A percentile compares a stretch with the other conserved stretches of the same genome.
phyloP scores from a whole-genome alignment of 352 stramenopile genomes.

The Pythium brachiatum region DNA sequence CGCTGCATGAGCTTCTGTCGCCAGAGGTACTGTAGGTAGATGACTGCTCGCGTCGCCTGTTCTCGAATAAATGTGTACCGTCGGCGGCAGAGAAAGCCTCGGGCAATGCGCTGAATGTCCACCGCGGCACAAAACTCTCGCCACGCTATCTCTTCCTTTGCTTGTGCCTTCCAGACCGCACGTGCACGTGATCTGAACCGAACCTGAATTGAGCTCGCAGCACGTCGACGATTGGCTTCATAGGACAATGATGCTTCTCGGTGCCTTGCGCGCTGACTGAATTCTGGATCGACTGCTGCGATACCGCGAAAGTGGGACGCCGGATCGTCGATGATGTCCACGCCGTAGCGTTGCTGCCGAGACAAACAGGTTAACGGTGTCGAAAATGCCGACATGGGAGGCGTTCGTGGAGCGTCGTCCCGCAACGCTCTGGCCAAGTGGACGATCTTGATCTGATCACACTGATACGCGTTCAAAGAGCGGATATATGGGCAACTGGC shows the following conservation, averaged over 20 bases:
- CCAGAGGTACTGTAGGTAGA: slow-evolving; percentile 65
- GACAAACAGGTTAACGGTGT: not conserved
- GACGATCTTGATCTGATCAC: slow-evolving; percentile 26
- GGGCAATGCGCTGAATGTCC: slow-evolving; percentile 58
- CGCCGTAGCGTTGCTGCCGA: slow-evolving; percentile 30
- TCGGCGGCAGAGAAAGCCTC: slow-evolving; percentile 40
- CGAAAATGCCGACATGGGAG: not conserved
- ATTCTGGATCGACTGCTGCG: slow-evolving; percentile 34
- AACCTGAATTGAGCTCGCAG: slow-evolving; percentile 40
- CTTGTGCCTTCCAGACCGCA: slow-evolving; percentile 23
- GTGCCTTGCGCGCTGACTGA: slow-evolving; percentile 32
- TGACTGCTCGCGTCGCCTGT: slow-evolving; percentile 34
- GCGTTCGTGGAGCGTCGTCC: slow-evolving; percentile 10
- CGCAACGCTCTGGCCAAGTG: slow-evolving; percentile 31
- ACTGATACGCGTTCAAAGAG: slow-evolving; percentile 51
- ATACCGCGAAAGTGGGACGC: slow-evolving; percentile 42
- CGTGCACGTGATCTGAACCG: slow-evolving; percentile 35
- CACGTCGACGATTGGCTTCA: slow-evolving; percentile 27
- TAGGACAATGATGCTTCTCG: slow-evolving; percentile 29
- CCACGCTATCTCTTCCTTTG: slow-evolving; percentile 35
- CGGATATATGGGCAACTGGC: slow-evolving; percentile 39
- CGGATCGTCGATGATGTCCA: slow-evolving; percentile 58
- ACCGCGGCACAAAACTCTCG: slow-evolving; percentile 46
- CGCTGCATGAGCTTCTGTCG: slow-evolving; percentile 43
- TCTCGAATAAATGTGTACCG: slow-evolving; percentile 38